phyloP scores from a whole-genome alignment of 805 yeast genomes.

The Saccharomycodes ludwigii region DNA sequence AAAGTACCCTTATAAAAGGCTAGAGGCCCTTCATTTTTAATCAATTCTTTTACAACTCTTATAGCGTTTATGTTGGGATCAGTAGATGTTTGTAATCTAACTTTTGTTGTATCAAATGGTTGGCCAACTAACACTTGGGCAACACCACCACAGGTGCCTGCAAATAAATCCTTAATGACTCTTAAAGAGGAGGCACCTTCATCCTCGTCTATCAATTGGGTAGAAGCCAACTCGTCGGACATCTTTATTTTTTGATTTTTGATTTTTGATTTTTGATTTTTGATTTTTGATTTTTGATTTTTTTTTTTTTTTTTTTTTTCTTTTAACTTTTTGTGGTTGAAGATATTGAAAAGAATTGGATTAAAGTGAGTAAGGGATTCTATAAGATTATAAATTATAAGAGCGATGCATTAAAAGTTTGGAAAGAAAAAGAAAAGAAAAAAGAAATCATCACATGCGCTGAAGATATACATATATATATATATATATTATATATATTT shows the following conservation, averaged over 20 bases:
- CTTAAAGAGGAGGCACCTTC: slow-evolving; percentile 15
- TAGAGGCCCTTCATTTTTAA: slow-evolving; percentile 67
- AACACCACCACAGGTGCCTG: slow-evolving; percentile 92
- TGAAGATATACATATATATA: no score
- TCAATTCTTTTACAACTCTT: slow-evolving; percentile 62
- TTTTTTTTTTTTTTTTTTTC: not conserved
- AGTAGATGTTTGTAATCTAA: slow-evolving; percentile 77
- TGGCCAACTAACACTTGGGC: slow-evolving; percentile 95
- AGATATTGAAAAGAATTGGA: no score
- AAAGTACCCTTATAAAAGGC: slow-evolving; percentile 92
- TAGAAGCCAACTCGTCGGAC: slow-evolving; percentile 23
- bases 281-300: not conserved
- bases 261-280: not conserved
- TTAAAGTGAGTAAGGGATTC: no score
- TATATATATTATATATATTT: no score
- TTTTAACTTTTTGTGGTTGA: no score
- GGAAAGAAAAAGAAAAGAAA: no score
- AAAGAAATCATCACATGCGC: no score
- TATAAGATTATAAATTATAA: no score
- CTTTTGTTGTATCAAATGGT: slow-evolving; percentile 93
- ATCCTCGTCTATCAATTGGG: slow-evolving; percentile 22
- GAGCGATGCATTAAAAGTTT: no score
- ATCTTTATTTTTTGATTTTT: slow-evolving; percentile 7
- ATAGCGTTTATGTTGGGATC: slow-evolving; percentile 50
- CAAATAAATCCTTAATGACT: slow-evolving; percentile 66